Percentiles rank a stretch among this genome's conserved stretches.
These are phyloP conservation scores for Yarrowia osloensis DNA, from an alignment of 805 yeast species.

Conservation along the genomic window DNA sequence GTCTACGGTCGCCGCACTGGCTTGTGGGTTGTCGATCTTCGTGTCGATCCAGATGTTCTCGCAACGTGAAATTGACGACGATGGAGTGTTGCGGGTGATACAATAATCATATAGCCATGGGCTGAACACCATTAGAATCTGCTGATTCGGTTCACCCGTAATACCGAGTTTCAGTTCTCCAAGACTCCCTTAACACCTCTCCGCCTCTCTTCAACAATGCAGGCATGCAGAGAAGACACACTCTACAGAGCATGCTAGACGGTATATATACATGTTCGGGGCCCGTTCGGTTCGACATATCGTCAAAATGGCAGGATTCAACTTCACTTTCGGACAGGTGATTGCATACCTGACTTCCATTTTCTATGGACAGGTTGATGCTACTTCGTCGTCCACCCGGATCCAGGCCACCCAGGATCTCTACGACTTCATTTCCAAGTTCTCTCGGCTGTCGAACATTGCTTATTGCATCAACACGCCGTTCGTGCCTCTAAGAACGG, in stretches of 20 bases:
- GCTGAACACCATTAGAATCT: too few relatives aligned
- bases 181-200: too few relatives aligned
- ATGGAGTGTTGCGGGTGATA: neutral
- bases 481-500: neutral
- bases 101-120: neutral
- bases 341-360: neutral
- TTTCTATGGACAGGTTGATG: slow-evolving; percentile 4
- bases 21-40: neutral
- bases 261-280: neutral
- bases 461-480: neutral
- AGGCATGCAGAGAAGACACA: neutral
- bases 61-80: neutral
- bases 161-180: neutral
- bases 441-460: neutral
- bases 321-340: slow-evolving; percentile 1
- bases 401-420: neutral
- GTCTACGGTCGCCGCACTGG: neutral
- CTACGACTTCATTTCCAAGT: neutral
- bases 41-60: neutral
- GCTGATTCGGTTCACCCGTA: neutral
- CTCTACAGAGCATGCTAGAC: neutral
- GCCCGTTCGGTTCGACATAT: neutral
- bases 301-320: neutral
- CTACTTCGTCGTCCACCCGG: neutral
- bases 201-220: neutral